Conservation (phyloP, 306 rosid species). For the Elaeagnus macrophylla region DNA sequence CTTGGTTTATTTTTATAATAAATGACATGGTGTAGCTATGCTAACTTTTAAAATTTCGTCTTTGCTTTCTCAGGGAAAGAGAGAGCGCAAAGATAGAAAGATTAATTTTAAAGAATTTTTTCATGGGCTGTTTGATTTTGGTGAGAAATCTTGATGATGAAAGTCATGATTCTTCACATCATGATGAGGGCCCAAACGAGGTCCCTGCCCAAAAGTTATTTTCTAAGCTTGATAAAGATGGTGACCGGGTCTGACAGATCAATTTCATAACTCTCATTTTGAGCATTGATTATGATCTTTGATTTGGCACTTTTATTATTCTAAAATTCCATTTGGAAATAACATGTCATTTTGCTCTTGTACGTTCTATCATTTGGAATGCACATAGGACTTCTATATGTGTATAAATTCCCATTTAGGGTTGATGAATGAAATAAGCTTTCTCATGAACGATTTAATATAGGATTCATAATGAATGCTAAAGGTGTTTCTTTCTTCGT, state of each 20-base stretch:
- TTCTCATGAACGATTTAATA: too few species aligned
- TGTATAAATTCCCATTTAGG: too few species aligned
- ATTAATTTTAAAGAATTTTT: constrained; percentile 87
- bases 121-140: constrained; percentile 96
- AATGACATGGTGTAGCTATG: constrained; percentile 20
- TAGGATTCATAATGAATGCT: too few species aligned
- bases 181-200: constrained; percentile 49
- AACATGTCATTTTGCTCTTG: too few species aligned
- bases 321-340: too few species aligned
- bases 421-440: too few species aligned
- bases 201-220: constrained; percentile 71
- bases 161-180: constrained; percentile 52
- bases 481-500: too few species aligned
- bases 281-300: too few species aligned
- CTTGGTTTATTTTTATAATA: constrained; percentile 9
- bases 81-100: constrained; percentile 83
- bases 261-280: too few species aligned
- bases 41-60: constrained; percentile 18
- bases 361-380: too few species aligned
- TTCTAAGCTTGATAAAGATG: constrained; percentile 78
- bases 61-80: constrained; percentile 55
- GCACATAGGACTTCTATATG: too few species aligned
- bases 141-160: constrained; percentile 85
- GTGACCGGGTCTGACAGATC: constrained; percentile 55
- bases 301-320: constrained; percentile 14